A percentile compares a stretch with the other conserved stretches of the same genome.
phyloP scores from a whole-genome alignment of 2,329 filamentous ascomycete species.

The Fusarium concolor region DNA sequence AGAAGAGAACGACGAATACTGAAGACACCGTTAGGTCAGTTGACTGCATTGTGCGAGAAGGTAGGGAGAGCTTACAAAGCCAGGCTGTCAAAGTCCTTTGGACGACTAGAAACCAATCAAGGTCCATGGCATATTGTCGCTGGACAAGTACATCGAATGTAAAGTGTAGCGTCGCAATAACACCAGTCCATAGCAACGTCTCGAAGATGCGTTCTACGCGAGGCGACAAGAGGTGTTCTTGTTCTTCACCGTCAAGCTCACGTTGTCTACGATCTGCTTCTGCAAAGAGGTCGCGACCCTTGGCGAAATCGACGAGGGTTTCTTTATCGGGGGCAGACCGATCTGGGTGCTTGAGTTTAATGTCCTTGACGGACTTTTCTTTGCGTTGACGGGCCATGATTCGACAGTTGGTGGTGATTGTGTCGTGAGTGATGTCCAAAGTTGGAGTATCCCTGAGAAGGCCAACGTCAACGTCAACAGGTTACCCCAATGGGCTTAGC shows the following conservation, averaged over 20 bases:
- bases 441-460: neutral
- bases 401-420: neutral
- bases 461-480: constrained; percentile 25
- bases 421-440: constrained; percentile 16
- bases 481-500: constrained; percentile 25
- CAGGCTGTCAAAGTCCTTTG: constrained; percentile 65
- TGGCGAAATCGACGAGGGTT: constrained; percentile 79
- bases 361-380: constrained; percentile 60
- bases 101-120: constrained; percentile 69
- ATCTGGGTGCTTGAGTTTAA: constrained; percentile 77
- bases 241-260: constrained; percentile 50
- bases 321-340: constrained; percentile 69
- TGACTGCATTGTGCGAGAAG: neutral
- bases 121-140: constrained; percentile 77
- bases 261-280: constrained; percentile 57
- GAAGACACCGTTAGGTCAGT: constrained; percentile 3
- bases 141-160: constrained; percentile 84
- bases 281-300: constrained; percentile 69
- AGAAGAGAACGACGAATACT: constrained; percentile 69
- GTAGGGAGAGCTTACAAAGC: constrained; percentile 56
- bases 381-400: constrained; percentile 64
- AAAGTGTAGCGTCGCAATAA: constrained; percentile 78
- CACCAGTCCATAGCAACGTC: constrained; percentile 67
- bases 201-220: constrained; percentile 65
- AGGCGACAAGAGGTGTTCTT: constrained; percentile 54